Base-by-base conservation (phyloP, 306 rosid genomes). In the Trifolium pratense region DNA sequence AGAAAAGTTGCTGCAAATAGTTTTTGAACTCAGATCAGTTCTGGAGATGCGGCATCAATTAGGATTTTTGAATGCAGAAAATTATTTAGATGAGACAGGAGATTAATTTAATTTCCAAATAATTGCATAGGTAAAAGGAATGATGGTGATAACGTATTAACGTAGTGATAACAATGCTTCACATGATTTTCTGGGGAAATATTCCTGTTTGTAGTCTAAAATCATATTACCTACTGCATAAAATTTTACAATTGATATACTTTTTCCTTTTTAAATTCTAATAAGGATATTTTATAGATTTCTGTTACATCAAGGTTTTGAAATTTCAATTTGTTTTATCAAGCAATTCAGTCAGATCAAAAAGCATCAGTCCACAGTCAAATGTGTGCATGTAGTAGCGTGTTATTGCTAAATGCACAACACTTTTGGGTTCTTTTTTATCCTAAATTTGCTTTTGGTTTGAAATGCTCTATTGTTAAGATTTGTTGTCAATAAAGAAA, bases 401-500 rank as follows among this genome's bases (percentile, higher is more conserved):
- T 48, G 18, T 57, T 21, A 32, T 23, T 48, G 31, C 29, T 29
- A 26, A 58, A 48, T 36, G 21, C 13, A n/a, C 23, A 49, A 18
- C 52, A 57, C 39, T n/a, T 51, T 1, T 49, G 1, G 69, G 31
- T 18, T 61, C 36, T 70, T 75, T 59, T 31, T 60, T 29, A 65
- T 46, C 46, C 18, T 57, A 48, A 48, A 20, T 13, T 66, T 55
- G 65, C 55, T 66, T 59, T 64, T 43, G 67, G 12, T 65, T 66
- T 64, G 37, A 43, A 66, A 66, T 72, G 18, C 37, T 75, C 49
- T 56, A 14, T 3, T 52, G 32, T 64, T 64, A 31, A 9, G 23
- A 29, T 15, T 73, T 56, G 3, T 51, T 15, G 66, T 60, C 15
- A n/a, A 11, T 64, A 43, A 79, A 76, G 68, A 63, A 64, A 45